Percentiles rank a stretch among this genome's conserved stretches.
phyloP scores from a whole-genome alignment of 2,329 filamentous ascomycete species.

The Ascomycota sp. region DNA sequence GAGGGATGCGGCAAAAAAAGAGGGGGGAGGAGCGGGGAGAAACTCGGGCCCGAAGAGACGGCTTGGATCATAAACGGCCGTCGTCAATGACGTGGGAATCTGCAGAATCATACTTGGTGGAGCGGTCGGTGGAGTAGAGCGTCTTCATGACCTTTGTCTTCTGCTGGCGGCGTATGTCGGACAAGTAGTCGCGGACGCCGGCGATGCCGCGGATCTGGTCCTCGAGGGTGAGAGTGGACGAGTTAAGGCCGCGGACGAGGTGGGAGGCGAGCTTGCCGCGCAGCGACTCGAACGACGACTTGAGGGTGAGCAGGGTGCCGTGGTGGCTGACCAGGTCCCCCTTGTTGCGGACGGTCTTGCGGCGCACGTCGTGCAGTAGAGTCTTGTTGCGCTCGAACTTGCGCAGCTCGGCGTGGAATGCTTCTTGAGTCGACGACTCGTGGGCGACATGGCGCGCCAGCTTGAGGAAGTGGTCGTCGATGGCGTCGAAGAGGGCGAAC shows the following conservation, averaged over 20 bases:
- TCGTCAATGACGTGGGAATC: neutral
- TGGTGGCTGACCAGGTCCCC: slow-evolving; percentile 73
- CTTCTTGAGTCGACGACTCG: slow-evolving; percentile 65
- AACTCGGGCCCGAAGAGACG: too few species aligned
- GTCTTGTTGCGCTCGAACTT: slow-evolving; percentile 85
- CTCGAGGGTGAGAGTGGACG: slow-evolving; percentile 53
- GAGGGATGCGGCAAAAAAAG: neutral
- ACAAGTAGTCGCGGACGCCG: slow-evolving; percentile 59
- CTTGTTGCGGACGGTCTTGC: slow-evolving; percentile 75
- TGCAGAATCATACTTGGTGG: slow-evolving; percentile 1
- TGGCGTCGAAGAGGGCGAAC: slow-evolving; percentile 76
- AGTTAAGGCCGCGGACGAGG: slow-evolving; percentile 49
- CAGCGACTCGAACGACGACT: slow-evolving; percentile 71
- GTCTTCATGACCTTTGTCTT: slow-evolving; percentile 69
- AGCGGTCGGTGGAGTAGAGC: slow-evolving; percentile 17
- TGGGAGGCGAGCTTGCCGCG: slow-evolving; percentile 69
- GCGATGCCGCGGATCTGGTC: slow-evolving; percentile 73
- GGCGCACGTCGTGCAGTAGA: slow-evolving; percentile 57
- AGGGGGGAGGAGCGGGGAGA: neutral
- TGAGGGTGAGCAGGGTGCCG: slow-evolving; percentile 60
- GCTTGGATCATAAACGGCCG: neutral
- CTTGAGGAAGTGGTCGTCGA: slow-evolving; percentile 80
- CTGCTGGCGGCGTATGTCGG: slow-evolving; percentile 55
- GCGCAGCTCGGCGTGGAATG: slow-evolving; percentile 56
- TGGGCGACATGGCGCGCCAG: slow-evolving; percentile 69